These are phyloP conservation scores for Trichoderma sp. DNA, from an alignment of 2,329 filamentous ascomycete genomes.

Conservation along the genomic window DNA sequence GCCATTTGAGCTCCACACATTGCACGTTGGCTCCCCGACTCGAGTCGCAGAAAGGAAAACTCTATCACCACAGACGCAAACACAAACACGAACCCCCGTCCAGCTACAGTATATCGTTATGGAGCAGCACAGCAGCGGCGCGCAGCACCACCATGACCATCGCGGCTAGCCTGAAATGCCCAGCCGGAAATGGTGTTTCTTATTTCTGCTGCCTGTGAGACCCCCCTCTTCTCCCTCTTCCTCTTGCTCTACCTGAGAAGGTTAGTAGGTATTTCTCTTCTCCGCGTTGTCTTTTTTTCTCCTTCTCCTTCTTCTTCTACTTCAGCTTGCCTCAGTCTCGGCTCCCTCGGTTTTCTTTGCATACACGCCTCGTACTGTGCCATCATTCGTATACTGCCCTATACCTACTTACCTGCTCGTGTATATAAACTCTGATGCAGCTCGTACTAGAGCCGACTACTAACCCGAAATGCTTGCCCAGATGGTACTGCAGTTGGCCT, in stretches of 20 bases:
- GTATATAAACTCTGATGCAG: not conserved
- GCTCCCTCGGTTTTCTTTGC: not conserved
- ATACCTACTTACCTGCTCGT: too few relatives aligned
- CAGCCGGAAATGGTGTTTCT: not conserved
- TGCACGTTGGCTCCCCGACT: not conserved
- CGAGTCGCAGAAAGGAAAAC: not conserved
- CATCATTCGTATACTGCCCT: not conserved
- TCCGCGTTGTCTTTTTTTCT: not conserved
- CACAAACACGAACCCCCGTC: not conserved
- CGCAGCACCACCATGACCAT: not conserved
- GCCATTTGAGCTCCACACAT: not conserved
- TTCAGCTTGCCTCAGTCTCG: not conserved
- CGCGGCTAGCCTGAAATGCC: not conserved
- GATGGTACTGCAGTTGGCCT: not conserved
- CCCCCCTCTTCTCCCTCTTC: not conserved
- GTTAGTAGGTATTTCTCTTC: not conserved
- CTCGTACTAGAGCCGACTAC: not conserved
- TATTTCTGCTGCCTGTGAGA: not conserved
- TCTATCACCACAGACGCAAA: conserved; percentile 13
- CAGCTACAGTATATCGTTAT: not conserved
- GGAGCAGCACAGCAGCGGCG: not conserved
- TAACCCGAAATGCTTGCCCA: not conserved
- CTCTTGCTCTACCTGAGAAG: not conserved
- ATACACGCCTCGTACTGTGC: not conserved
- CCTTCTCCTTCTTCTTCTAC: not conserved